phyloP scores from a whole-genome alignment of 331 rosid species.

The Acacia pycnantha region DNA sequence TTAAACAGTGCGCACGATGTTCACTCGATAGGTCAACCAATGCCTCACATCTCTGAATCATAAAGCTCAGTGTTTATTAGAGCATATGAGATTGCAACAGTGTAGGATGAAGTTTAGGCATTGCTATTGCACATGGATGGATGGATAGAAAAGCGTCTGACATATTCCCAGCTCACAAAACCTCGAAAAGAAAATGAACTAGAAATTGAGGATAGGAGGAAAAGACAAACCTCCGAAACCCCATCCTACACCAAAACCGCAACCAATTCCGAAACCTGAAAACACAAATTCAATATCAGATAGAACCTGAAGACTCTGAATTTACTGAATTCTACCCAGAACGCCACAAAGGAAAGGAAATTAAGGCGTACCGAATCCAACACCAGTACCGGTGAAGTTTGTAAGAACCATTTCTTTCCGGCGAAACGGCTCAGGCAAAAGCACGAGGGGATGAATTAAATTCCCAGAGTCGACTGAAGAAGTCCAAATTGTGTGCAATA shows the following conservation, averaged over 20 bases:
- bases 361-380: slow-evolving; percentile 62
- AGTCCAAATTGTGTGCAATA: no score
- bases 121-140: not conserved
- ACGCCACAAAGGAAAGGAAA: not conserved
- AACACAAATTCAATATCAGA: not conserved
- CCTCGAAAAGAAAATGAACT: not conserved
- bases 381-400: slow-evolving; percentile 68
- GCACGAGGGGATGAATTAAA: not conserved
- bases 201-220: not conserved
- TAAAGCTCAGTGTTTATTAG: not conserved
- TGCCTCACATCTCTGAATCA: not conserved
- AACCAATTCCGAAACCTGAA: slow-evolving; percentile 90
- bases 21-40: not conserved
- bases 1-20: not conserved
- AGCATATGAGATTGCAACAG: not conserved
- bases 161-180: not conserved
- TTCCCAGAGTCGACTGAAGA: not conserved
- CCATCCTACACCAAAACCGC: slow-evolving; percentile 97
- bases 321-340: not conserved
- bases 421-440: not conserved
- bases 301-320: not conserved
- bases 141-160: not conserved
- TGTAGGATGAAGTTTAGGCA: not conserved
- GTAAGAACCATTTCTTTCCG: slow-evolving; percentile 60
- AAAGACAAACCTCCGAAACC: slow-evolving; percentile 86